Base-by-base conservation (phyloP, 2,329 filamentous ascomycete species). In the Chrysosporium queenslandicum region DNA sequence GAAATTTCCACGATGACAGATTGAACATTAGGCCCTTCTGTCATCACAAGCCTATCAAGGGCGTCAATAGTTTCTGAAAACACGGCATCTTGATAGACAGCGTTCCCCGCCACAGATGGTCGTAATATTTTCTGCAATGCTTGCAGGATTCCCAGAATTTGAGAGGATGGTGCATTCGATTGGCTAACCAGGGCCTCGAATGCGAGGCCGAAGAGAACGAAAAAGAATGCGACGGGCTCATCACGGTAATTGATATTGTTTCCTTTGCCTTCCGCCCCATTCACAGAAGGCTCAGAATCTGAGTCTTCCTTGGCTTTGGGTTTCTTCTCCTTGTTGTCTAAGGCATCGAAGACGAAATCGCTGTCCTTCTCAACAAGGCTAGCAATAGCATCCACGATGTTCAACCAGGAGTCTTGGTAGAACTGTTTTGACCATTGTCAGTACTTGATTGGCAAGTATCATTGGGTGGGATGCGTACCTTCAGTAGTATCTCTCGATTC, bases 1-100 rank as follows among this genome's bases (percentile, higher is more conserved):
- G 90, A 90, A 61, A 97, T 96, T 61, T 95, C 86, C 7, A 98
- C 89, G 63, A 98, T 94, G 25, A 94, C 87, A 0, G 80, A 80
- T 68, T 98, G 92, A 18, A 97, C 87, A 56, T 89, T 84, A 23
- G 92, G 76, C 0, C 86, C 86, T 65, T 97, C 91, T 0, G 91
- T 98, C 54, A 98, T 77, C 3, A 94, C 89, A 34, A 98, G 80
- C 5, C 92, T 82, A 68, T 97, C 91, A 3, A 98, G 79, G 50
- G 95, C 80, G 62, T 98, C 92, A 83, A 97, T 95, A 0, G 90
- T 95, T 71, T 98, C 92, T 0, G 89, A 87, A 66, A 98, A 98
- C 42, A 98, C 87, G 6, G 90, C 87, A 53, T 95, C 89, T 61
- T 94, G 85, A 64, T 97, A 98, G 57, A 98, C 94, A 4, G 92